Conservation (phyloP, 2,329 filamentous ascomycete genomes). For the Verticillium longisporum region DNA sequence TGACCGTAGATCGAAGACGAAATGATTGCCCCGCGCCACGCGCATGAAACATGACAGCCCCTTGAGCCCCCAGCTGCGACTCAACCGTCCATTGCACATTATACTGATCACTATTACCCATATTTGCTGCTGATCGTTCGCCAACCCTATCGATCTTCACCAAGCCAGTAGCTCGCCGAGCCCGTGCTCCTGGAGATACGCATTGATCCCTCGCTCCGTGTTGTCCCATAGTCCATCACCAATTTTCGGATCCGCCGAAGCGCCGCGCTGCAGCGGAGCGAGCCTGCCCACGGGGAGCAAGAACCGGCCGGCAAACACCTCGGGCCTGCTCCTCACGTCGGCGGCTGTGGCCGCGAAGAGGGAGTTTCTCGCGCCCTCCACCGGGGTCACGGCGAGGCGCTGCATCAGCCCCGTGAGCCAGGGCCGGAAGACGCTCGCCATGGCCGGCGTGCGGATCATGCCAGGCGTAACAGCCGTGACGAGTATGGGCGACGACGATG, state of each 20-base stretch:
- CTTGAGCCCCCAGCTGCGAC: no score
- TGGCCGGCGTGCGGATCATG: conserved; percentile 6
- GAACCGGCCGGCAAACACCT: conserved; percentile 13
- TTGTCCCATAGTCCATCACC: conserved; percentile 11
- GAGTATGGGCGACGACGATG: conserved; percentile 4
- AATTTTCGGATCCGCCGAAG: conserved; percentile 5
- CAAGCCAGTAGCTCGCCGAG: neutral
- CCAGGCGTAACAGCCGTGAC: conserved; percentile 14
- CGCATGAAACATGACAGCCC: no score
- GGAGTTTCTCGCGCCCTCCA: conserved; percentile 10
- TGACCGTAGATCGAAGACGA: no score
- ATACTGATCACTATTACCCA: no score
- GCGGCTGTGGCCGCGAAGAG: conserved; percentile 14
- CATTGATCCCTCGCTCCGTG: conserved; percentile 11
- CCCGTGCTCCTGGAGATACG: conserved; percentile 2
- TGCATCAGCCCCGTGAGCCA: conserved; percentile 6
- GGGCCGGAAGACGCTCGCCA: neutral
- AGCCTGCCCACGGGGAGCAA: conserved; percentile 10
- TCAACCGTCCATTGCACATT: no score
- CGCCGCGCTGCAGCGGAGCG: conserved; percentile 3
- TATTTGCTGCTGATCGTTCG: no score
- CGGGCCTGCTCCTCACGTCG: conserved; percentile 5
- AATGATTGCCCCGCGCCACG: no score
- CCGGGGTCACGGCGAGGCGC: conserved; percentile 5
- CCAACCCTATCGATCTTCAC: neutral